A percentile compares a stretch with the other conserved stretches of the same genome.
phyloP scores from a whole-genome alignment of 805 yeast genomes.

The Kuraishia piskuri region DNA sequence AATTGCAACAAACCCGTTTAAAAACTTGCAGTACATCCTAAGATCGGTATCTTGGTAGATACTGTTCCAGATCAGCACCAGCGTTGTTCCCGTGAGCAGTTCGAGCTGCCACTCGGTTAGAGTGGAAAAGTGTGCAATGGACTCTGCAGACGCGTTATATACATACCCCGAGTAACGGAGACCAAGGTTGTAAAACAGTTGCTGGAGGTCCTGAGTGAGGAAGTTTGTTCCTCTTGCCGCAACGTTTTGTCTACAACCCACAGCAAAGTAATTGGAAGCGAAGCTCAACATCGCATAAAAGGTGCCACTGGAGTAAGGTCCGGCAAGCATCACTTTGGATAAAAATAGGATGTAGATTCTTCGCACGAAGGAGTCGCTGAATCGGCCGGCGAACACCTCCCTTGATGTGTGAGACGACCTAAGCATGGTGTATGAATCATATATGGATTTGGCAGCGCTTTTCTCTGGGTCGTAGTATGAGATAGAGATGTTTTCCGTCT shows the following conservation, averaged over 20 bases:
- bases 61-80: constrained; percentile 4
- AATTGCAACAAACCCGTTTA: constrained; percentile 13
- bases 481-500: neutral
- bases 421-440: neutral
- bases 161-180: neutral
- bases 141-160: neutral
- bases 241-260: neutral
- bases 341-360: neutral
- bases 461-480: neutral
- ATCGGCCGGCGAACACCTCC: neutral
- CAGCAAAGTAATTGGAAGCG: neutral
- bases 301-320: neutral
- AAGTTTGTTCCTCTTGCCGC: neutral
- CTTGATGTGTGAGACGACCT: neutral
- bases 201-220: neutral
- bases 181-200: neutral
- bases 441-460: neutral
- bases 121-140: neutral
- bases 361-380: neutral
- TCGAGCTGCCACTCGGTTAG: neutral
- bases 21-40: constrained; percentile 5
- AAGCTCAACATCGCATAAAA: neutral
- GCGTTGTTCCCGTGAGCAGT: neutral
- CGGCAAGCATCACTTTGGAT: neutral
- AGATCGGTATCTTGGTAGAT: constrained; percentile 8